Percentiles rank a stretch among this genome's conserved stretches.
Evolutionary conservation across 2,329 filamentous ascomycete species (phyloP).

Genomic region (Aspergillus sergii): DNA sequence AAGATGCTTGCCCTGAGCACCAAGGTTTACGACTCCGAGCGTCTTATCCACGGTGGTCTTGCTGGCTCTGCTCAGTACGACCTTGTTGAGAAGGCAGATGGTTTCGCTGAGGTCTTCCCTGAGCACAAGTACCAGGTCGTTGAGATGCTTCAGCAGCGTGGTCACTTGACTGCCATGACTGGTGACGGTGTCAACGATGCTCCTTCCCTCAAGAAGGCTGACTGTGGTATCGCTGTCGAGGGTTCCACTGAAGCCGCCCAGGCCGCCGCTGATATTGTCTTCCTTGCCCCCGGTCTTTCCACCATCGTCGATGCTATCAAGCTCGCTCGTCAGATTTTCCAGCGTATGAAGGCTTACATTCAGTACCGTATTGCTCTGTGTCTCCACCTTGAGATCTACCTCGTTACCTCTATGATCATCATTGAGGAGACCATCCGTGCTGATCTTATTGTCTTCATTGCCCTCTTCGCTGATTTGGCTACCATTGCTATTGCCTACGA

Average conservation of each 20-base stretch:
- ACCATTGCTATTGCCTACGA: slow-evolving; percentile 79
- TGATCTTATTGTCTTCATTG: slow-evolving; percentile 77
- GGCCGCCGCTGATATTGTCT: slow-evolving; percentile 73
- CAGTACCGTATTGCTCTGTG: slow-evolving; percentile 77
- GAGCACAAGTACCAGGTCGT: slow-evolving; percentile 78
- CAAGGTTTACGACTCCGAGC: slow-evolving; percentile 80
- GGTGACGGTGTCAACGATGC: slow-evolving; percentile 77
- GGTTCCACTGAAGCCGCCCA: slow-evolving; percentile 72
- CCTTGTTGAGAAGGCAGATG: slow-evolving; percentile 73
- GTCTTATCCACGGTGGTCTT: slow-evolving; percentile 75
- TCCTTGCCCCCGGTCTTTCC: slow-evolving; percentile 71
- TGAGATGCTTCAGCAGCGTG: slow-evolving; percentile 74
- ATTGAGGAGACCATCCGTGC: slow-evolving; percentile 74
- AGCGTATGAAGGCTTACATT: slow-evolving; percentile 77
- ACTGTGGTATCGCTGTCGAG: slow-evolving; percentile 74
- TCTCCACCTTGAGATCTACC: slow-evolving; percentile 74
- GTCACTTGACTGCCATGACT: slow-evolving; percentile 74
- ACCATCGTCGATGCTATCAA: slow-evolving; percentile 75
- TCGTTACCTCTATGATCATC: slow-evolving; percentile 77
- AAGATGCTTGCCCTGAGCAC: slow-evolving; percentile 79
- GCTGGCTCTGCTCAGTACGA: slow-evolving; percentile 74
- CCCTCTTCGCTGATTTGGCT: slow-evolving; percentile 76
- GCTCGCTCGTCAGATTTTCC: slow-evolving; percentile 74
- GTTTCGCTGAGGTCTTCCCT: slow-evolving; percentile 74
- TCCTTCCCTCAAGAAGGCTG: slow-evolving; percentile 72